Evolutionary conservation across 768 basidiomycete genomes (phyloP).

Genomic region (Suillus spraguei): DNA sequence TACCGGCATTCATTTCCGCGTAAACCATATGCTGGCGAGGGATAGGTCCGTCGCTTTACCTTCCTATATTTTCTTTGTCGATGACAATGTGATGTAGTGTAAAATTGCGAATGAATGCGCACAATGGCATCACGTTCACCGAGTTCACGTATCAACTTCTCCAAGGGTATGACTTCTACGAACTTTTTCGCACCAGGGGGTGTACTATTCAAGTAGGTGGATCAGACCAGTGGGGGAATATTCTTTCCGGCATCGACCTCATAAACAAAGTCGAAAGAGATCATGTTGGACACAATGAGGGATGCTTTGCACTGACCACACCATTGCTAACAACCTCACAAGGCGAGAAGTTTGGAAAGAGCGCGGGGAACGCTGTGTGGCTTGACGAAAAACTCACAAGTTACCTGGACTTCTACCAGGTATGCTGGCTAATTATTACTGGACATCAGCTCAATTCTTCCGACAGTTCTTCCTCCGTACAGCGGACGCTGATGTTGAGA

Average conservation of each 20-base stretch:
- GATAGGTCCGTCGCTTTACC: constrained; percentile 66
- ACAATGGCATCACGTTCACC: constrained; percentile 94
- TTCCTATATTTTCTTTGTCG: constrained; percentile 8
- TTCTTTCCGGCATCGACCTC: constrained; percentile 89
- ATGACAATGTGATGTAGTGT: constrained; percentile 53
- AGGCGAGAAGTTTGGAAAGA: constrained; percentile 98
- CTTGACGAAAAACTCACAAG: constrained; percentile 78
- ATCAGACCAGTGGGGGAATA: constrained; percentile 99
- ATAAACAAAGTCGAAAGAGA: constrained; percentile 55
- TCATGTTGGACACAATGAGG: constrained; percentile 23
- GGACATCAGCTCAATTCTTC: neutral
- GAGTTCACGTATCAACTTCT: constrained; percentile 98
- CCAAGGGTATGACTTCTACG: constrained; percentile 94
- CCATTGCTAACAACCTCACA: constrained; percentile 88
- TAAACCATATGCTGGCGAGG: constrained; percentile 87
- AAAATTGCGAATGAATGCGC: constrained; percentile 73
- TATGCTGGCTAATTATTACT: constrained; percentile 30
- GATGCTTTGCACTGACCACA: constrained; percentile 85
- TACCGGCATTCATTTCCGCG: constrained; percentile 78
- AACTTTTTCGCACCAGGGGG: constrained; percentile 60
- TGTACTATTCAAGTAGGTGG: constrained; percentile 94
- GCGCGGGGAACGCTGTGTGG: constrained; percentile 95
- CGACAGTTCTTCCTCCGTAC: constrained; percentile 86
- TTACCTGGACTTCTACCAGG: constrained; percentile 95
- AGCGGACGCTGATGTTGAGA: constrained; percentile 77